Evolutionary conservation across 75 land plant genomes (phyloP).

Genomic region (Selaginella moellendorffii): DNA sequence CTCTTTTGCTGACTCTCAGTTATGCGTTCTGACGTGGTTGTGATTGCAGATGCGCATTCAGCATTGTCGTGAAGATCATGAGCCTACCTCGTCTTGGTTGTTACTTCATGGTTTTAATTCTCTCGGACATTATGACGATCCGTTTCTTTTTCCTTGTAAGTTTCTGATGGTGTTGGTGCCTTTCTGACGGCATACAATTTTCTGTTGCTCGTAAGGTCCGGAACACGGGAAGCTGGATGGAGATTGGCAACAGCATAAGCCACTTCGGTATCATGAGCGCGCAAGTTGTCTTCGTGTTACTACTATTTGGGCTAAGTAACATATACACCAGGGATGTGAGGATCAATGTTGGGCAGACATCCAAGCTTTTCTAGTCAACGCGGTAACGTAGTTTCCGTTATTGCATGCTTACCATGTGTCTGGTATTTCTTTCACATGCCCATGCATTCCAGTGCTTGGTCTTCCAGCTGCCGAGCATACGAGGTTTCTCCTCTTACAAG

Average conservation of each 20-base stretch:
- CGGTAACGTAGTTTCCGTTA: too few species aligned
- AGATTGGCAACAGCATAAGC: constrained; percentile 94
- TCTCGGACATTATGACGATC: constrained; percentile 95
- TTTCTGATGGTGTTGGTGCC: neutral
- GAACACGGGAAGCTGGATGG: constrained; percentile 98
- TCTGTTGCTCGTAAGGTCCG: too few species aligned
- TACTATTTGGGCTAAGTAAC: constrained; percentile 79
- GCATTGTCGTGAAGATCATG: constrained; percentile 62
- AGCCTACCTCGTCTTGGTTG: constrained; percentile 67
- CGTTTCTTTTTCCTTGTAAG: constrained; percentile 97
- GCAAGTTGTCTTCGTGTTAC: constrained; percentile 82
- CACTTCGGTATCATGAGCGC: constrained; percentile 98
- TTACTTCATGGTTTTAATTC: constrained; percentile 71
- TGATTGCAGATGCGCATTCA: constrained; percentile 68
- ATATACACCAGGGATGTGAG: constrained; percentile 62
- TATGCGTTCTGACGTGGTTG: neutral
- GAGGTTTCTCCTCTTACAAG: too few species aligned
- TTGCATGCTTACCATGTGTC: too few species aligned
- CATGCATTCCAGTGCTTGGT: constrained; percentile 1
- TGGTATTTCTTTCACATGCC: too few species aligned
- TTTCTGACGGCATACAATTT: too few species aligned
- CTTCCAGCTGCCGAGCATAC: neutral
- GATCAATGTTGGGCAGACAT: neutral
- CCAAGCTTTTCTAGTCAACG: neutral
- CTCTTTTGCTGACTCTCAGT: neutral